A percentile compares a stretch with the other conserved stretches of the same genome.
phyloP scores from a whole-genome alignment of 1,139 yeast genomes.

The Lodderomyces metapsilosis region DNA sequence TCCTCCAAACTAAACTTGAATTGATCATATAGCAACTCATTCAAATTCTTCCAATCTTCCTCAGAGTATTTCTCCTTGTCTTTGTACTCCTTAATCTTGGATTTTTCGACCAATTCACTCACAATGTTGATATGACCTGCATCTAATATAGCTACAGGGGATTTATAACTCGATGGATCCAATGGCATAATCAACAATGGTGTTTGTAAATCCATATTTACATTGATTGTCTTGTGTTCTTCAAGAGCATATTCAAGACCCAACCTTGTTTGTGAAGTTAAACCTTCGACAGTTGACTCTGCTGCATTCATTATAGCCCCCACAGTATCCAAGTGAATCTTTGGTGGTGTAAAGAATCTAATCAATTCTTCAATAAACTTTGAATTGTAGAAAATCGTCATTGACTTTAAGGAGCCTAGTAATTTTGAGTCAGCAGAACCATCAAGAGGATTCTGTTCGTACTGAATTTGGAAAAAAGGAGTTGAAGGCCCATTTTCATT shows the following conservation, averaged over 20 bases:
- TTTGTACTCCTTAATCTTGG: constrained; percentile 68
- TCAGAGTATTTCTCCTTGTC: constrained; percentile 65
- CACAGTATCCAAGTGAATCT: constrained; percentile 80
- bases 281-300: constrained; percentile 89
- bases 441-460: constrained; percentile 85
- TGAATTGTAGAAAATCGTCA: constrained; percentile 87
- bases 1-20: constrained; percentile 76
- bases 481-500: constrained; percentile 13
- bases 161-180: constrained; percentile 72
- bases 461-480: constrained; percentile 80
- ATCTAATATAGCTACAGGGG: constrained; percentile 90
- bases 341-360: constrained; percentile 82
- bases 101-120: constrained; percentile 77
- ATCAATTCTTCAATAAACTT: constrained; percentile 73
- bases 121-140: constrained; percentile 91
- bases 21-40: constrained; percentile 84
- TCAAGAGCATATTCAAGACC: constrained; percentile 92
- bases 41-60: constrained; percentile 70
- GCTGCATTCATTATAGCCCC: constrained; percentile 95
- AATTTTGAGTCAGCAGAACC: constrained; percentile 78
- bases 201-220: constrained; percentile 86
- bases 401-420: constrained; percentile 73
- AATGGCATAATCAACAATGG: constrained; percentile 89
- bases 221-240: constrained; percentile 87
- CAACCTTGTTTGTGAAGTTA: constrained; percentile 84